Base-by-base conservation (phyloP, 176 grass and related monocot species). In the Carex littledalei region DNA sequence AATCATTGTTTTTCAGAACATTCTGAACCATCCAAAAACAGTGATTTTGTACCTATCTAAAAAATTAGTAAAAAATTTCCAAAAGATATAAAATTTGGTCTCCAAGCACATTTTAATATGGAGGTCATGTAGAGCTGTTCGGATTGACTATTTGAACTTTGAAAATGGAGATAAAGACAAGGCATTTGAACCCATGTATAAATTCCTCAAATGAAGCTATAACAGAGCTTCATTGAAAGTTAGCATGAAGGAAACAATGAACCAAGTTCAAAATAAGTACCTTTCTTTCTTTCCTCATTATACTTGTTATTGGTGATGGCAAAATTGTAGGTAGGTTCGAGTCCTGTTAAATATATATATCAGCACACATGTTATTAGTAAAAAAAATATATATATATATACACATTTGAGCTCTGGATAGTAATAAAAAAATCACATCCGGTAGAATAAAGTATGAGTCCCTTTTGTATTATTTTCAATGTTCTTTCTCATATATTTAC, bases 271-370 rank as follows among this genome's bases (percentile, higher is more conserved):
- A 31, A 65, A 7, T 85, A 18, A 35, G 83, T 76, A 89, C 94
- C 88, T 93, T 95, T 72, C 90, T 89, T 24, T 94, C 87, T 88
- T 98, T 98, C 52, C 92, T 95, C 84, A 94, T 54, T 58, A 92
- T 89, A 81, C 82, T 98, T 60, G 88, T 84, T 83, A 94, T 85
- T 79, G 96, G 96, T 62, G 93, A 93, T 75, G 74, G 81, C 79
- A 97, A 71, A 65, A 95, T 88, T 80, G 88, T 90, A 86, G 91
- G 80, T 67, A 95, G 86, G 72, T 90, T 95, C 20, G 88, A 35
- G 89, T 95, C 91, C 96, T 98, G 80, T 80, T 85, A 85, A 45
- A 31, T 20, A 17, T 85, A 62, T 81, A 70, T 82, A 87, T 86
- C 26, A 86, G 82, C 8, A 89, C 39, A 59, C 18, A 63, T 81